These are phyloP conservation scores for Fonsecaea multimorphosa DNA, from an alignment of 2,329 filamentous ascomycete species.

Conservation along the genomic window DNA sequence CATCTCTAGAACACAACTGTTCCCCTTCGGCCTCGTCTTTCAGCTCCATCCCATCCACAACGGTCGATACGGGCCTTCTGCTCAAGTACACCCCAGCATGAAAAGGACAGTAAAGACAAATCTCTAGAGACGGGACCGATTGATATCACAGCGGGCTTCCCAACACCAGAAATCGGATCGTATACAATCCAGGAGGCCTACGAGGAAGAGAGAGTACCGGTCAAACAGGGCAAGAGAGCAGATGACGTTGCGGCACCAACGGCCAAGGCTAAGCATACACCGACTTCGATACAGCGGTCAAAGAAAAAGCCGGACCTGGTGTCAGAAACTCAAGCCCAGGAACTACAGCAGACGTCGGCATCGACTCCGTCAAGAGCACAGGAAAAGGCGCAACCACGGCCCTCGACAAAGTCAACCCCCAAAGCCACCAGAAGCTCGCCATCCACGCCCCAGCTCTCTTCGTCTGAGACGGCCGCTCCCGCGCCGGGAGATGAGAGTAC, in stretches of 20 bases:
- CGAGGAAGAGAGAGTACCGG: slow-evolving; percentile 3
- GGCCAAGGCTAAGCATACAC: slow-evolving; percentile 5
- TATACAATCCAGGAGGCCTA: slow-evolving; percentile 18
- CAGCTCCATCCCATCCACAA: not conserved
- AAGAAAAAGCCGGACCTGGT: not conserved
- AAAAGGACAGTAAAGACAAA: slow-evolving; percentile 9
- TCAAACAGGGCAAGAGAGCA: not conserved
- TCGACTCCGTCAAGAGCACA: not conserved
- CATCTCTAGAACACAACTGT: slow-evolving; percentile 11
- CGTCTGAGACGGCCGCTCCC: not conserved
- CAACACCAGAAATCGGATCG: slow-evolving; percentile 30
- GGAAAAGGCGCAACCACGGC: not conserved
- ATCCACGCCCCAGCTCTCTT: not conserved
- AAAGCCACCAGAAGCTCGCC: not conserved
- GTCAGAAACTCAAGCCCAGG: slow-evolving; percentile 11
- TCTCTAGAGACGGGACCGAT: slow-evolving; percentile 2
- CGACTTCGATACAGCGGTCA: slow-evolving; percentile 3
- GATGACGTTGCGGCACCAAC: not conserved
- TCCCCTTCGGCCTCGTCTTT: slow-evolving; percentile 9
- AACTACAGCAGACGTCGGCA: slow-evolving; percentile 5
- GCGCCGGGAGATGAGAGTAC: not conserved
- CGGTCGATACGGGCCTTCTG: slow-evolving; percentile 19
- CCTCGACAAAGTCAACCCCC: not conserved
- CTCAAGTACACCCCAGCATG: slow-evolving; percentile 18
- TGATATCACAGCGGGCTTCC: slow-evolving; percentile 35